Evolutionary conservation across 306 rosid species (phyloP).

Genomic region (Medicago arabica): DNA sequence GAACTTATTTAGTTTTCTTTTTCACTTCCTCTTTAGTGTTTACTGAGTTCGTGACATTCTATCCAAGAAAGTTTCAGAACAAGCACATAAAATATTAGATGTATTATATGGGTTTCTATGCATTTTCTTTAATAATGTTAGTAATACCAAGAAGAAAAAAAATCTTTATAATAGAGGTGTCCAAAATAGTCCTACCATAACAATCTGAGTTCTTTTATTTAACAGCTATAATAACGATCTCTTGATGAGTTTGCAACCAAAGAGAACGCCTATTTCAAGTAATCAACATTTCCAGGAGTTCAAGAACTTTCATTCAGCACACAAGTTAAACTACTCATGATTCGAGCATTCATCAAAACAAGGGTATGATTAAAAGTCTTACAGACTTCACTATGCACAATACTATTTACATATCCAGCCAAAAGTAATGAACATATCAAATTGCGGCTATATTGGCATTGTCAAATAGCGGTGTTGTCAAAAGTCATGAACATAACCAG

Average conservation of each 20-base stretch:
- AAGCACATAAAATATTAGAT: not conserved
- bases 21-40: not conserved
- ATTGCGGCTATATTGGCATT: too few species aligned
- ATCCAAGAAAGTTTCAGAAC: not conserved
- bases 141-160: not conserved
- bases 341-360: not conserved
- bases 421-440: not conserved
- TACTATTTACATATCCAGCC: not conserved
- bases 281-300: not conserved
- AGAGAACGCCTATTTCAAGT: not conserved
- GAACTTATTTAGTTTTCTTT: conserved; percentile 29
- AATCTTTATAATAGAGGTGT: not conserved
- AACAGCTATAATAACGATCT: not conserved
- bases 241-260: not conserved
- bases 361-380: not conserved
- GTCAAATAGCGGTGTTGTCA: too few species aligned
- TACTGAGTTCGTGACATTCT: not conserved
- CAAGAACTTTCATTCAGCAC: not conserved
- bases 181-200: not conserved
- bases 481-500: too few species aligned
- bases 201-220: not conserved
- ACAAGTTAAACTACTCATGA: not conserved
- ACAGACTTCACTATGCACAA: not conserved
- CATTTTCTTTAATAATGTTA: not conserved
- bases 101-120: not conserved